Conservation (phyloP, 192 early-diverging fungal species). For the Umbelopsis vinacea region DNA sequence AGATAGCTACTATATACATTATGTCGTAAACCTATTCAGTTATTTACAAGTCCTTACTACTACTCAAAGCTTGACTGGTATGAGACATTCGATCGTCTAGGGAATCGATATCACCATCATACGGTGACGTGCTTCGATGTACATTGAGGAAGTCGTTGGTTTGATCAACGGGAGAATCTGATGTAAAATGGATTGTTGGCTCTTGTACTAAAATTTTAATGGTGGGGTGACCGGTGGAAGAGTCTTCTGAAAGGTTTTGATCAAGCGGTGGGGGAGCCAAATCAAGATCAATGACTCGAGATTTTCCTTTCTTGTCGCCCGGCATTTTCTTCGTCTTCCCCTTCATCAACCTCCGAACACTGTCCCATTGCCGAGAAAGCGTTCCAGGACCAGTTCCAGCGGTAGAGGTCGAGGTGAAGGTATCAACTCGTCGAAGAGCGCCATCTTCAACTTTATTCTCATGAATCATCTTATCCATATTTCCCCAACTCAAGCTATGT, state of each 20-base stretch:
- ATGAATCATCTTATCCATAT: conserved; percentile 1
- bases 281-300: background rate
- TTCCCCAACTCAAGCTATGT: conserved; percentile 10
- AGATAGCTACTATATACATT: too few relatives aligned
- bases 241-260: background rate
- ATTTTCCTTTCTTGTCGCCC: conserved; percentile 17
- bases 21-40: too few relatives aligned
- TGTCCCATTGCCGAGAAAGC: background rate
- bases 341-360: conserved; percentile 10
- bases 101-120: conserved; percentile 16
- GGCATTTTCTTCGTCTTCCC: background rate
- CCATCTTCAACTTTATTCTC: background rate
- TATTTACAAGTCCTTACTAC: background rate
- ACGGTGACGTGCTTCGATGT: background rate
- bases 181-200: background rate
- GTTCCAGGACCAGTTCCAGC: background rate
- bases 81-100: conserved; percentile 1
- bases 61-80: background rate
- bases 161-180: background rate
- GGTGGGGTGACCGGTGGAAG: background rate
- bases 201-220: conserved; percentile 16
- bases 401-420: background rate
- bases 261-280: background rate
- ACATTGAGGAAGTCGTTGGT: conserved; percentile 3
- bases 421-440: background rate